Conservation (phyloP, 75 land plant species). For the Sequoiadendron giganteum region DNA sequence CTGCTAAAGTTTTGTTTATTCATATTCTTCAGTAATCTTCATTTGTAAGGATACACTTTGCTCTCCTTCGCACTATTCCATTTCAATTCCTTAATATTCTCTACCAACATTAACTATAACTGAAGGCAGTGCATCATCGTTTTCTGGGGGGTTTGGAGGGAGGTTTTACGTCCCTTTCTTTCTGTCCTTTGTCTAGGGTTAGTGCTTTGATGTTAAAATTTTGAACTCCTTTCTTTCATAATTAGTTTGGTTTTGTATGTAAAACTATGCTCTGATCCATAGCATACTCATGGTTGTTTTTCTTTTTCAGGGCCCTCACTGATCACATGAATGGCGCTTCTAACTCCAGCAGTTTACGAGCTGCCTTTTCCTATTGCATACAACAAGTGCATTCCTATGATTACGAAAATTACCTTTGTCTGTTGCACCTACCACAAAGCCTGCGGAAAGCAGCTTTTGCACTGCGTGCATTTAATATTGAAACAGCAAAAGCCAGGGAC, state of each 20-base stretch:
- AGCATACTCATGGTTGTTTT: not conserved
- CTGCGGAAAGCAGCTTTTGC: slow-evolving; percentile 91
- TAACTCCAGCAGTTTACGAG: slow-evolving; percentile 40
- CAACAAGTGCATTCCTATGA: slow-evolving; percentile 89
- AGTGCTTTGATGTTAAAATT: not conserved
- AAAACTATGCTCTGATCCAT: not conserved
- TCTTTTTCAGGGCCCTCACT: not conserved
- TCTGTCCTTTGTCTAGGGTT: not conserved
- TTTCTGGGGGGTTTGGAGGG: not conserved
- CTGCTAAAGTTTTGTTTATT: not conserved
- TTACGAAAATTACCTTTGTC: slow-evolving; percentile 89
- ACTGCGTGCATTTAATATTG: slow-evolving; percentile 93
- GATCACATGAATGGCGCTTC: slow-evolving; percentile 44
- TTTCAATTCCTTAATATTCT: not conserved
- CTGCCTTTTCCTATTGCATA: slow-evolving; percentile 93
- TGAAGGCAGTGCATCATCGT: not conserved
- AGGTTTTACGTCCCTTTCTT: not conserved
- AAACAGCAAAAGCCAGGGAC: slow-evolving; percentile 90
- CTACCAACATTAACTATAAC: not conserved
- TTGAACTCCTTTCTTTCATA: not conserved
- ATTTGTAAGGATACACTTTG: not conserved
- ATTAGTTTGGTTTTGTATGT: not conserved
- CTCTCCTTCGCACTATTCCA: not conserved
- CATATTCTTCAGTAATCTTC: not conserved
- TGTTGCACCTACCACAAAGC: slow-evolving; percentile 74